Base-by-base conservation (phyloP, 148 eudicot species). In the Camellia lanceoleosa region DNA sequence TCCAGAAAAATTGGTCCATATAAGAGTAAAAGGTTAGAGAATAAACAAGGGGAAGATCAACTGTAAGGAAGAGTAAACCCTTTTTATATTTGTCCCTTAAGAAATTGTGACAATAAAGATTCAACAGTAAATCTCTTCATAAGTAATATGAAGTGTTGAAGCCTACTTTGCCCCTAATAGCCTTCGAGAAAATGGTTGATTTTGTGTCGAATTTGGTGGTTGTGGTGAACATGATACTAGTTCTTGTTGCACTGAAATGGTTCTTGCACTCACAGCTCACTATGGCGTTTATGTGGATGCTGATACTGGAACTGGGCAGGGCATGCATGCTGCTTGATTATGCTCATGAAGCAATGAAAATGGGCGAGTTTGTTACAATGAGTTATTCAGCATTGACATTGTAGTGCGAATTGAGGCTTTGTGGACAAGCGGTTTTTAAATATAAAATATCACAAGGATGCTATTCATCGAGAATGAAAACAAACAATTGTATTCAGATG, bases 161-260 rank as follows among this genome's bases (percentile, higher is more conserved):
- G 44, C 43, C 41, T 68, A 16, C 38, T 30, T 30, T 30, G 38
- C 38, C 38, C 38, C 38, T 1, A 30, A 1, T 30, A 30, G 38
- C 38, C 38, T 30, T 30, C 1, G 1, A 30, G 99, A 96, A 83
- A 96, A 96, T 74, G 99, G 99, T 49, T 94, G 74, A 92, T 82
- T 79, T 79, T 42, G 8, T 18, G 16, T 8, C 10, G 5, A 20
- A 19, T 4, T 14, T 6, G 23, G 19, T 47, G 10, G 2, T 43
- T 18, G 38, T 30, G 20, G 66, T 43, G 11, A 42, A 18, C 10
- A 19, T 9, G 16, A 13, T 59, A 19, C 44, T 20, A 49, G 59
- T 44, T 64, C 64, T 49, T 3, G 68, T 19, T 62, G 46, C 56
- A 11, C 3, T 59, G 60, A 23, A 46, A 49, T 19, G 30, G 38